These are phyloP conservation scores for Polysphondylium violaceum DNA, from an alignment of 78 protist genomes.

Conservation along the genomic window DNA sequence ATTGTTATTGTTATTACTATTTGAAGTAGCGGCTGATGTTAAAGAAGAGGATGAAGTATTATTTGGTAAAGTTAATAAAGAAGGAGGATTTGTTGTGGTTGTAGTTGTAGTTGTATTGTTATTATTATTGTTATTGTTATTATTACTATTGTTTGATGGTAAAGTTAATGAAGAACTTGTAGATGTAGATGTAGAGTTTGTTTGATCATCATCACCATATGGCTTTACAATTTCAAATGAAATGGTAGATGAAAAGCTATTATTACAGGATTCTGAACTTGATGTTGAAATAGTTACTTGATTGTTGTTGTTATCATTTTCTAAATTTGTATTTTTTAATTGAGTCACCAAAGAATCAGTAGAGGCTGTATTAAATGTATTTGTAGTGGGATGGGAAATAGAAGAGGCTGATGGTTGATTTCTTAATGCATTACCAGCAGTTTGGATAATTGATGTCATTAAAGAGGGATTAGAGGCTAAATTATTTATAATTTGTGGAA, in stretches of 20 bases:
- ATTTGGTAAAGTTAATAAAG: too few species aligned
- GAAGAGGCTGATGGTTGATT: not conserved
- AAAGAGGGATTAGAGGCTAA: slow-evolving; percentile 64
- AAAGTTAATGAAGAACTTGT: slow-evolving; percentile 5
- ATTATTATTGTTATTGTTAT: not conserved
- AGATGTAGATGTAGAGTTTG: slow-evolving; percentile 13
- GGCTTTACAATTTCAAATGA: slow-evolving; percentile 8
- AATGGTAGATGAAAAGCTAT: slow-evolving; percentile 8
- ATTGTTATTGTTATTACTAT: too few species aligned
- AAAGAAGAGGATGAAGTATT: too few species aligned
- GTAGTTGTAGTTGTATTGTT: not conserved
- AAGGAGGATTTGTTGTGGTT: not conserved
- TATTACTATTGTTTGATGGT: not conserved
- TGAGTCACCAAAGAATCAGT: slow-evolving; percentile 29
- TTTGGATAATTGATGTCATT: slow-evolving; percentile 67
- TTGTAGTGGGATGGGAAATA: not conserved
- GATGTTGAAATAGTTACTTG: not conserved
- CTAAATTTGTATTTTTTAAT: not conserved
- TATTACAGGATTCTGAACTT: slow-evolving; percentile 26
- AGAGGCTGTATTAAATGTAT: slow-evolving; percentile 51
- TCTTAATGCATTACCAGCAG: slow-evolving; percentile 57
- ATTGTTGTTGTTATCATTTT: not conserved
- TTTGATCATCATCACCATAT: slow-evolving; percentile 4
- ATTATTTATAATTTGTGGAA: slow-evolving; percentile 70
- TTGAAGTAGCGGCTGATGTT: too few species aligned